Evolutionary conservation across 164 flowering plant species (phyloP), one percentile per base, ranked within the genome.

Genomic region (Stephania cephalantha): DNA sequence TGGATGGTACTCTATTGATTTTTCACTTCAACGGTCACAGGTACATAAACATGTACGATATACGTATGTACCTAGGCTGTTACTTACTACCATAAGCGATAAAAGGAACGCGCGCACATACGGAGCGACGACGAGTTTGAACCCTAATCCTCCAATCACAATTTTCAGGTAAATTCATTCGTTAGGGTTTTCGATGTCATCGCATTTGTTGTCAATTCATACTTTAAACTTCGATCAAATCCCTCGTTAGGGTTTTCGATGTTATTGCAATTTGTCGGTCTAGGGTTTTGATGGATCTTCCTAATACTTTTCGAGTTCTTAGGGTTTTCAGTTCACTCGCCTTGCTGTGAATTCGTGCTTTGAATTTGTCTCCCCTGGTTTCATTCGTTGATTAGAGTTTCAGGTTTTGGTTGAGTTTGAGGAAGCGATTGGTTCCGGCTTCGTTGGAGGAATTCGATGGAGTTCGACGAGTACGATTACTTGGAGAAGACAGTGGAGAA

Each of bases 391-490:
- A 15, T 50, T 50, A 53, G n/a, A 31, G 30, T 31, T 74, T 15
- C 69, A 63, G 78, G 9, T 13, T 52, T 52, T 76, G 22, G 30
- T 12, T 15, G 13, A 15, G 15, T 50, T 15, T 50, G 55, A 50
- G 55, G 12, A 15, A 10, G 55, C 3, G 55, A 15, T 9, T 15
- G 55, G 11, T 50, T 50, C 11, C 55, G 55, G 55, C 13, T 50
- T 50, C 15, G 55, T 50, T 50, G 55, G 55, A 9, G 55, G 45
- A 30, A 55, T 31, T 11, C 22, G 0, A 91, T 90, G 94, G 97
- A 90, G 78, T 91, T 91, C 77, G 97, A 91, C 70, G 94, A 89
- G 82, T 87, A 87, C 76, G 97, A 91, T 20, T 91, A 91, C 74
- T 75, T 91, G 71, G 97, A 91, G 82, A 87, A 87, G 66, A 85